phyloP scores from a whole-genome alignment of 139 green algal species.

The Chlorella sp. region DNA sequence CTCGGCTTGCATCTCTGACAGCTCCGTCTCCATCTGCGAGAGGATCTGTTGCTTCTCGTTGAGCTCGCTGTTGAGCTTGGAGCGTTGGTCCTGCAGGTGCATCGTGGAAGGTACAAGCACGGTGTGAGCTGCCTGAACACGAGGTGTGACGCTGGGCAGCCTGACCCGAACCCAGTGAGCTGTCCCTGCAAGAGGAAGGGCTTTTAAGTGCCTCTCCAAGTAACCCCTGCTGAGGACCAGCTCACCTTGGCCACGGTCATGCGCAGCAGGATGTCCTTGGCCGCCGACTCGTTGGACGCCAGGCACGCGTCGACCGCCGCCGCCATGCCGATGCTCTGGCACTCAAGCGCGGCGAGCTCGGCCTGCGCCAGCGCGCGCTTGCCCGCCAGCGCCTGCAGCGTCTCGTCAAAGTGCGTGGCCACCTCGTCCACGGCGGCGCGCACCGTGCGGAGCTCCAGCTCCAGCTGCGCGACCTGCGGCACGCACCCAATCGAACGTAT shows the following conservation, averaged over 20 bases:
- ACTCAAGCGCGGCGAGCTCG: constrained; percentile 21
- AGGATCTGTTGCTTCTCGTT: constrained; percentile 11
- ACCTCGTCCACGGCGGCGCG: constrained; percentile 5
- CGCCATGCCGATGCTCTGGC: constrained; percentile 8
- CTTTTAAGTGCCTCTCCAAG: no score
- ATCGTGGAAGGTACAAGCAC: no score
- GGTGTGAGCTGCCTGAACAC: no score
- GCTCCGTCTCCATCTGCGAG: neutral
- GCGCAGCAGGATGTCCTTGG: neutral
- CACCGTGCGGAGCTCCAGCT: constrained; percentile 33
- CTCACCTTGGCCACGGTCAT: neutral
- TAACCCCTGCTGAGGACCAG: no score
- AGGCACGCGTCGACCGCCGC: constrained; percentile 1
- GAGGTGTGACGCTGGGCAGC: no score
- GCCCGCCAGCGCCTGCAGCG: constrained; percentile 14
- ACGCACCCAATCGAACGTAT: no score
- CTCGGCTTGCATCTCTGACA: constrained; percentile 12
- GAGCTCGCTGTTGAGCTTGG: constrained; percentile 6
- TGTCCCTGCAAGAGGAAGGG: no score
- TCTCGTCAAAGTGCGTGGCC: constrained; percentile 14
- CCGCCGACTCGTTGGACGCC: neutral
- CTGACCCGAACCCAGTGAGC: no score
- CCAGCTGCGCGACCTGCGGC: constrained; percentile 15
- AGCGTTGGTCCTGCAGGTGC: neutral
- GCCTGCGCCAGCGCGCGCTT: neutral